These are phyloP conservation scores for Discostella stelligera DNA, from an alignment of 352 stramenopile genomes.

Conservation along the genomic window DNA sequence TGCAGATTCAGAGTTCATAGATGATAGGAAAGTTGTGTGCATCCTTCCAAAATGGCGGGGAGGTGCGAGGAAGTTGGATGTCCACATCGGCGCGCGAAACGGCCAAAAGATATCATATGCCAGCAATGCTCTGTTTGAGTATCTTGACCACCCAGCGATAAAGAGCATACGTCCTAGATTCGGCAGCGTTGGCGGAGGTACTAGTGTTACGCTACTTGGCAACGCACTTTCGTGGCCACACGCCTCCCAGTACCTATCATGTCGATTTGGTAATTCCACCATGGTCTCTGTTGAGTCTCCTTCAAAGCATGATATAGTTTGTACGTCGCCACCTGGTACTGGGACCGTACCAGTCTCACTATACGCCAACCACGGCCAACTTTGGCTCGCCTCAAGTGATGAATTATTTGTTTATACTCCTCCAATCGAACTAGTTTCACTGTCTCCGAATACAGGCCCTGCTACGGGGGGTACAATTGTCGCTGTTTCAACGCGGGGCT, in stretches of 20 bases:
- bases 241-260: slow-evolving; percentile 41
- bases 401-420: slow-evolving; percentile 47
- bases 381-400: slow-evolving; percentile 41
- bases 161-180: slow-evolving; percentile 36
- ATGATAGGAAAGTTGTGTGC: slow-evolving; percentile 36
- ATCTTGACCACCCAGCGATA: slow-evolving; percentile 47
- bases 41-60: slow-evolving; percentile 32
- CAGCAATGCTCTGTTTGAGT: slow-evolving; percentile 50
- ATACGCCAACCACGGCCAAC: slow-evolving; percentile 41
- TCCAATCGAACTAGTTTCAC: slow-evolving; percentile 34
- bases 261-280: slow-evolving; percentile 55
- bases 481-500: slow-evolving; percentile 23
- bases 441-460: slow-evolving; percentile 50
- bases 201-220: slow-evolving; percentile 31
- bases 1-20: slow-evolving; percentile 34
- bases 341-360: slow-evolving; percentile 29
- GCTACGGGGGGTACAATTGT: slow-evolving; percentile 42
- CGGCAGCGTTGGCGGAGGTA: slow-evolving; percentile 44
- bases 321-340: slow-evolving; percentile 32
- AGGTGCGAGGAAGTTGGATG: slow-evolving; percentile 31
- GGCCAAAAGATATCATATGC: slow-evolving; percentile 17
- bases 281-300: slow-evolving; percentile 25
- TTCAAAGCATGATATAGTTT: slow-evolving; percentile 34
- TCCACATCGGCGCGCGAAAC: slow-evolving; percentile 36
- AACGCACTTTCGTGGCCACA: slow-evolving; percentile 39